These are phyloP conservation scores for Cystobasidium onofrii DNA, from an alignment of 768 basidiomycete species.

Conservation along the genomic window DNA sequence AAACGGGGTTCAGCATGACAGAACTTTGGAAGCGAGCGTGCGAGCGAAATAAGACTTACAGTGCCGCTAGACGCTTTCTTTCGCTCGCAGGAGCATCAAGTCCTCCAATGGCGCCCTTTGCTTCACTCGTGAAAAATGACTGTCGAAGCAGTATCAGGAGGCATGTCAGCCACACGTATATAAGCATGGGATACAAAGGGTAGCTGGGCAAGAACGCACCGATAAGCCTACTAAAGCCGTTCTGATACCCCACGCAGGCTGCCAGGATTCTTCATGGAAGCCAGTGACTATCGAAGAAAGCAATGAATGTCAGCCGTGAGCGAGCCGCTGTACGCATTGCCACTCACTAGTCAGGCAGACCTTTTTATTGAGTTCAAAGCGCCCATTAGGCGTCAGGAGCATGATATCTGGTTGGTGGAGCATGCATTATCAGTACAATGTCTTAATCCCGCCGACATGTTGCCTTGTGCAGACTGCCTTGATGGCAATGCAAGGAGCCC, in stretches of 20 bases:
- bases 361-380: conserved; percentile 94
- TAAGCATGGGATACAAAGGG: background rate
- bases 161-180: background rate
- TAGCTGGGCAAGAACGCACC: background rate
- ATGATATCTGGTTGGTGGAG: conserved; percentile 86
- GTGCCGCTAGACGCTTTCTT: conserved; percentile 42
- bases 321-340: no score
- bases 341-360: conserved; percentile 68
- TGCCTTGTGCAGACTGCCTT: background rate
- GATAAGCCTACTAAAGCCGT: conserved; percentile 53
- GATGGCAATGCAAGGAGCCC: no score
- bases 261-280: conserved; percentile 94
- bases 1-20: background rate
- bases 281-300: conserved; percentile 54
- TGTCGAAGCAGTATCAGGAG: background rate
- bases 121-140: conserved; percentile 46
- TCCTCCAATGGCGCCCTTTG: conserved; percentile 44
- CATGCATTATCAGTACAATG: no score
- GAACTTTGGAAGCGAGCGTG: no score
- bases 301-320: background rate
- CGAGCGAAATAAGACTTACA: conserved; percentile 2
- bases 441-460: no score
- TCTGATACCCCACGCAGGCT: conserved; percentile 94
- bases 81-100: conserved; percentile 44
- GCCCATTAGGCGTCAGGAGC: conserved; percentile 89